Evolutionary conservation across 148 eudicot genomes (phyloP).

Genomic region (Bassia scoparia): DNA sequence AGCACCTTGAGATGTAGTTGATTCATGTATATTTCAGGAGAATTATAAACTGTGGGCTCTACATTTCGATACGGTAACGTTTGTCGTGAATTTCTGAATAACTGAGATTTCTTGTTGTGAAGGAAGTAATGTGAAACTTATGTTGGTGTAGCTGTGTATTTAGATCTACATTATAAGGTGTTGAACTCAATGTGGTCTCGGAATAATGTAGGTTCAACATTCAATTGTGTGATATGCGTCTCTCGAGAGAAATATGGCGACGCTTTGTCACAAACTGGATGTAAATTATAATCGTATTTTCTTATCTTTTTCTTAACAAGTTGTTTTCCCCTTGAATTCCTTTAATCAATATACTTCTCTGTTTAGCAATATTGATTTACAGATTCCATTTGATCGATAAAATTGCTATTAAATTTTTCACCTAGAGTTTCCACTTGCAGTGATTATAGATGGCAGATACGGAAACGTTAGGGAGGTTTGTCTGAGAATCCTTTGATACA

Average conservation of each 20-base stretch:
- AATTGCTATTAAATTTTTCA: neutral
- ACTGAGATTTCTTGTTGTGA: constrained; percentile 85
- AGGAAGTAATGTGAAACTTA: constrained; percentile 35
- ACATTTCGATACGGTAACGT: constrained; percentile 94
- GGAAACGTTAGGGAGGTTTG: constrained; percentile 98
- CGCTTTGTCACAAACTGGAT: constrained; percentile 88
- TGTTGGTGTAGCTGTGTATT: neutral
- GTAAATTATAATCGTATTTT: constrained; percentile 90
- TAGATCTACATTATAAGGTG: neutral
- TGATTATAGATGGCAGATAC: constrained; percentile 51
- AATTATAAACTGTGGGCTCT: constrained; percentile 89
- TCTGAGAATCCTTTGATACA: constrained; percentile 89
- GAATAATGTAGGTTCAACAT: constrained; percentile 82
- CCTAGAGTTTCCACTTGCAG: neutral
- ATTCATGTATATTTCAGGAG: constrained; percentile 51
- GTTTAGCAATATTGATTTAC: neutral
- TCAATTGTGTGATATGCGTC: constrained; percentile 97
- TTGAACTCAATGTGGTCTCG: neutral
- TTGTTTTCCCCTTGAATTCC: neutral
- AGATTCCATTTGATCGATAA: neutral
- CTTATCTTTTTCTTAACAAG: constrained; percentile 13
- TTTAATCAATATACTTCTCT: neutral
- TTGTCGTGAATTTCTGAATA: constrained; percentile 72
- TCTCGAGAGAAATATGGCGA: constrained; percentile 95
- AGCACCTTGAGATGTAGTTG: neutral